These are phyloP conservation scores for Serendipita sp. DNA, from an alignment of 768 basidiomycete species.

Conservation along the genomic window DNA sequence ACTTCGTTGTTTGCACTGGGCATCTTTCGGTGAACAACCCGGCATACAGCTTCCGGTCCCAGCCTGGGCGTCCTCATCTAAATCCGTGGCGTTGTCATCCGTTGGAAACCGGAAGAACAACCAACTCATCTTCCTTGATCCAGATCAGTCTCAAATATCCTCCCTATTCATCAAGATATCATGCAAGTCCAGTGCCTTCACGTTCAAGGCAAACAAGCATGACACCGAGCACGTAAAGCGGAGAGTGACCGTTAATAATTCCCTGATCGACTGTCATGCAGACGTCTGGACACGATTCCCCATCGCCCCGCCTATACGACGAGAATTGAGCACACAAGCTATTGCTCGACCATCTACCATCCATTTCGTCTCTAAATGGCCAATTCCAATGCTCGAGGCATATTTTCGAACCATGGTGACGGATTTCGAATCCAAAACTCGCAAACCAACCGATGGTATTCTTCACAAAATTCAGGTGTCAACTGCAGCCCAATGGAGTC, in stretches of 20 bases:
- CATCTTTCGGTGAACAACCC: background rate
- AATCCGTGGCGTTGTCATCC: background rate
- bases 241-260: conserved; percentile 26
- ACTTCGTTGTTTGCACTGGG: conserved; percentile 16
- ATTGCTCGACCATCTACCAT: conserved; percentile 22
- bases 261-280: conserved; percentile 34
- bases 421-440: conserved; percentile 31
- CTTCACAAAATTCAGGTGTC: conserved; percentile 24
- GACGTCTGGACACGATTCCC: conserved; percentile 49
- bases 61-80: background rate
- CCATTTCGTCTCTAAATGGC: conserved; percentile 27
- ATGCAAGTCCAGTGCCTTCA: conserved; percentile 37
- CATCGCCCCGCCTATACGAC: conserved; percentile 33
- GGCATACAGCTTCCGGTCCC: background rate
- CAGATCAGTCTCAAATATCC: conserved; percentile 23
- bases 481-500: conserved; percentile 14
- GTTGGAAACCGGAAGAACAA: background rate
- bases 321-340: conserved; percentile 19
- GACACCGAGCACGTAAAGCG: background rate
- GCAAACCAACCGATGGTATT: conserved; percentile 33
- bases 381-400: conserved; percentile 20
- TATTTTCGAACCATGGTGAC: conserved; percentile 32
- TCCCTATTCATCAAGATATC: conserved; percentile 28
- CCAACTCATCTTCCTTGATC: background rate
- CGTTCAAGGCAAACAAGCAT: conserved; percentile 29